Evolutionary conservation across 1,284 basidiomycete genomes (phyloP), one percentile per base, ranked within the genome.

Genomic region (Amylostereum chailletii): DNA sequence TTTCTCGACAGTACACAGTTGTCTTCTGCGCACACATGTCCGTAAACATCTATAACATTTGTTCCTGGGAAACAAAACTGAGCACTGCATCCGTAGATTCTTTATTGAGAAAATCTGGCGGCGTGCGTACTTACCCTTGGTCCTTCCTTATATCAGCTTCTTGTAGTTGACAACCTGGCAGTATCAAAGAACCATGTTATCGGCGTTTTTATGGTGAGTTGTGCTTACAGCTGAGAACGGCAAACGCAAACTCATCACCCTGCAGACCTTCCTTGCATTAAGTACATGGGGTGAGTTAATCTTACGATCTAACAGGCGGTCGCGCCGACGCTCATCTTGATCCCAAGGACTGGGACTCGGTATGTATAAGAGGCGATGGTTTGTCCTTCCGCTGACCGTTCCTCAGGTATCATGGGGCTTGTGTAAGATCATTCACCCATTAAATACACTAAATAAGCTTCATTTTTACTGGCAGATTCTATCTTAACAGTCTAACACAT

Each of bases 71-170:
- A 19, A 19, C 19, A 19, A 5, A 19, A 19, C 19, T 19, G 19
- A 19, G 19, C 19, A 19, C 19, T 19, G 19, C 19, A 19, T 19
- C 19, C 19, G 2, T 11, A 45, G 43, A 31, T 45, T 45, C 31
- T 45, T 45, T 31, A 45, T 45, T 26, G 43, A 45, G 43, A 45
- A 45, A 30, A 45, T 45, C 7, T 45, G 31, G 26, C 27, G 30
- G 10, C 30, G 43, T 45, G 27, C 11, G 41, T n/a, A 3, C n/a
- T 29, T n/a, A 3, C 11, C 9, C 29, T 26, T 34, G 26, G 36
- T 37, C 36, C n/a, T 7, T 37, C n/a, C 36, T 37, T n/a, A 37
- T 37, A 8, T 37, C 36, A 37, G 36, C n/a, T 19, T 19, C 19
- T 19, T 19, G 19, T 19, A 19, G 19, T 19, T 19, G 19, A 19